Conservation (phyloP, 176 grass and related monocot genomes). For the Melocanna baccifera region DNA sequence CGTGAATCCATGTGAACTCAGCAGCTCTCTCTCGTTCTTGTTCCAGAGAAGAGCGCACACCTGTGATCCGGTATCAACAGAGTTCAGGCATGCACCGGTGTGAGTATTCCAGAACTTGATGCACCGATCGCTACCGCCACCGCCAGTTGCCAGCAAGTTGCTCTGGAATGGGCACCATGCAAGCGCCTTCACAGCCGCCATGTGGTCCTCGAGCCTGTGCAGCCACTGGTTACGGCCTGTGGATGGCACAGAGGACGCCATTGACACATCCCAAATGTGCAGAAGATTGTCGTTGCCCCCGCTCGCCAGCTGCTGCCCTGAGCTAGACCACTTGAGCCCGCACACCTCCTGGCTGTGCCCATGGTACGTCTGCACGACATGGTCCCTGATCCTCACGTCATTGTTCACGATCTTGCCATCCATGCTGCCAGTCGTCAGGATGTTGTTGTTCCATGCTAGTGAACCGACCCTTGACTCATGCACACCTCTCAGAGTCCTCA, state of each 20-base stretch:
- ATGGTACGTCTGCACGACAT: constrained; percentile 56
- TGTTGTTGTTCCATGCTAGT: constrained; percentile 67
- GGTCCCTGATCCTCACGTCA: constrained; percentile 55
- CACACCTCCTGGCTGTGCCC: constrained; percentile 70
- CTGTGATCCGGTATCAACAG: constrained; percentile 51
- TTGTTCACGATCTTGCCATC: constrained; percentile 67
- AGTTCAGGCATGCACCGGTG: constrained; percentile 55
- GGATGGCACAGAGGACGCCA: constrained; percentile 45
- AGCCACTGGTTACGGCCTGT: constrained; percentile 63
- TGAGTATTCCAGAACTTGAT: constrained; percentile 73
- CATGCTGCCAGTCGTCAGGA: constrained; percentile 56
- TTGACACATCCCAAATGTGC: constrained; percentile 59
- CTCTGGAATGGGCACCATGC: constrained; percentile 78
- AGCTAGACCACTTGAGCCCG: constrained; percentile 62
- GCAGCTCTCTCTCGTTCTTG: constrained; percentile 52
- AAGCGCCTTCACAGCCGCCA: constrained; percentile 63
- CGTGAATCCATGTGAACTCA: constrained; percentile 52
- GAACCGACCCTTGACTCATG: constrained; percentile 62
- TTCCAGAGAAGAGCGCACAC: constrained; percentile 58
- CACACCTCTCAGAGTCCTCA: constrained; percentile 57
- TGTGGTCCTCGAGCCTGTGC: constrained; percentile 57
- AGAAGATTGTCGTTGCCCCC: constrained; percentile 71
- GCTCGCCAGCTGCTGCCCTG: constrained; percentile 60
- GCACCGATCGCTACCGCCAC: constrained; percentile 53
- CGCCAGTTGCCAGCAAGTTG: constrained; percentile 57